Conservation (phyloP, 345 rosid species). For the Syzygium oleosum region DNA sequence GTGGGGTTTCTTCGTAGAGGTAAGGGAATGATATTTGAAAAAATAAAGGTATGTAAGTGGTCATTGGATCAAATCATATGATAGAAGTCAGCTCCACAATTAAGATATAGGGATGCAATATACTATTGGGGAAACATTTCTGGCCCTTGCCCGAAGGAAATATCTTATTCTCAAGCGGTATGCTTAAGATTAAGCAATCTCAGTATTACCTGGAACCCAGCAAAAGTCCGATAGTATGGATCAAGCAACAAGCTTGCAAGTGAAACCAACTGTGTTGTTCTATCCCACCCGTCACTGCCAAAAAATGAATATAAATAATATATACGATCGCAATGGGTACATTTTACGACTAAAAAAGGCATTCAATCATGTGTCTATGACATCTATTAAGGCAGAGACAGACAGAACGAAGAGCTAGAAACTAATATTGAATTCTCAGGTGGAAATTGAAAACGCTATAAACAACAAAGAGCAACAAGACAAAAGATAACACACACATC, state of each 20-base stretch:
- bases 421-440: not conserved
- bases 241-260: slow-evolving; percentile 89
- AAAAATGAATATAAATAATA: not conserved
- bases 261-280: slow-evolving; percentile 94
- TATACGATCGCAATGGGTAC: not conserved
- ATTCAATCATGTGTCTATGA: not conserved
- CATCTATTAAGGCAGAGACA: not conserved
- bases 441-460: not conserved
- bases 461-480: not conserved
- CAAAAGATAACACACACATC: not conserved
- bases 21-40: not conserved
- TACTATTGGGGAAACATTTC: not conserved
- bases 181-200: not conserved
- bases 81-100: not conserved
- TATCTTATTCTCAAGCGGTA: not conserved
- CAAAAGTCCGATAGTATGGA: slow-evolving; percentile 87
- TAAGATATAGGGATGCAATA: not conserved
- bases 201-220: slow-evolving; percentile 85
- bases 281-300: slow-evolving; percentile 99
- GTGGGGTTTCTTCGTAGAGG: not conserved
- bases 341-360: not conserved
- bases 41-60: not conserved
- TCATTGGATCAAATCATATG: not conserved
- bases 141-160: not conserved
- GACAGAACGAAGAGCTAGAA: not conserved